A percentile compares a stretch with the other conserved stretches of the same genome.
Conservation (phyloP, 106 monocot species). For the Platanthera guangdongensis region DNA sequence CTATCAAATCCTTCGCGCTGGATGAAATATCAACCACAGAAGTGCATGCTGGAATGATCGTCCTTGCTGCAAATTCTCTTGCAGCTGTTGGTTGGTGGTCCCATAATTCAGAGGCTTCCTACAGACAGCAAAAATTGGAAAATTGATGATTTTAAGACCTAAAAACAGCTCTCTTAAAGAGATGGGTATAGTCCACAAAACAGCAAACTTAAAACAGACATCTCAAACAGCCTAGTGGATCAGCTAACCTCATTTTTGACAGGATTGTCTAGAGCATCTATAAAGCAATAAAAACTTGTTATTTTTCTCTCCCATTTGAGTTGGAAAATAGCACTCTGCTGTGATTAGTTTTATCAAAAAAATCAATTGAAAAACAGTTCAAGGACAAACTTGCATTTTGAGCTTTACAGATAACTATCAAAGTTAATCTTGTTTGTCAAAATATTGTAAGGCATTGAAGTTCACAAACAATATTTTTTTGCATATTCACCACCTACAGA, state of each 20-base stretch:
- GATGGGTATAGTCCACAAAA: neutral
- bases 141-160: neutral
- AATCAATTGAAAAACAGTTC: neutral
- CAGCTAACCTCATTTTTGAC: slow-evolving; percentile 1
- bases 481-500: neutral
- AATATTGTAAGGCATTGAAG: neutral
- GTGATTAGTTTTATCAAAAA: neutral
- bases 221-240: neutral
- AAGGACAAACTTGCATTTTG: neutral
- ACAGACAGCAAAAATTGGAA: neutral
- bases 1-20: slow-evolving; percentile 71
- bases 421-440: neutral
- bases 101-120: slow-evolving; percentile 91
- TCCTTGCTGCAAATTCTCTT: slow-evolving; percentile 63
- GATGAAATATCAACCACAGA: slow-evolving; percentile 50
- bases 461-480: neutral
- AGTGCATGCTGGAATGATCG: slow-evolving; percentile 85
- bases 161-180: neutral
- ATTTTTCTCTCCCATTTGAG: neutral
- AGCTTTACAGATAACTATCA: neutral
- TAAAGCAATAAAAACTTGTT: neutral
- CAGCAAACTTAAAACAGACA: neutral
- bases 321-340: neutral
- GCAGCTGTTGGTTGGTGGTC: slow-evolving; percentile 77
- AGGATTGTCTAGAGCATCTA: neutral